These are phyloP conservation scores for Ascodesmis nigricans DNA, from an alignment of 495 filamentous ascomycete species.

Conservation along the genomic window DNA sequence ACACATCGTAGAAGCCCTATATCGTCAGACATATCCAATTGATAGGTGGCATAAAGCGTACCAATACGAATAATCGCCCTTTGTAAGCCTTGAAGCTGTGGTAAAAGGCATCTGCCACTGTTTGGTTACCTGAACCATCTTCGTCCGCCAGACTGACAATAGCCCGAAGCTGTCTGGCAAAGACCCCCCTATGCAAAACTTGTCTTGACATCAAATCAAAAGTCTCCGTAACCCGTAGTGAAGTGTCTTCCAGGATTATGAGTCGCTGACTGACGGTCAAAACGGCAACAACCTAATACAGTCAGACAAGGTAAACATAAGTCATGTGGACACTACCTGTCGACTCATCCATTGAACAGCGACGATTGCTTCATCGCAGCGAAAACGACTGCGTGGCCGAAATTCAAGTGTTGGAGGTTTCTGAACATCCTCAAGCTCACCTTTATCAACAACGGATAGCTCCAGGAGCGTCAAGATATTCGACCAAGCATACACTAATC, in stretches of 20 bases:
- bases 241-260: conserved; percentile 73
- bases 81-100: conserved; percentile 96
- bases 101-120: conserved; percentile 90
- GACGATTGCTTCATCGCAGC: conserved; percentile 83
- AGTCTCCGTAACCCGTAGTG: conserved; percentile 74
- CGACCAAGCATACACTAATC: conserved; percentile 96
- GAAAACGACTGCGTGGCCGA: conserved; percentile 68
- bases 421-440: conserved; percentile 40
- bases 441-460: conserved; percentile 37
- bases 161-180: conserved; percentile 57
- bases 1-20: conserved; percentile 65
- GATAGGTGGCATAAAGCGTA: conserved; percentile 4
- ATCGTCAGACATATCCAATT: too few relatives aligned
- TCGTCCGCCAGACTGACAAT: conserved; percentile 79
- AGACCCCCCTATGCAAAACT: conserved; percentile 75
- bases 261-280: conserved; percentile 84
- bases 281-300: conserved; percentile 41
- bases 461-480: conserved; percentile 85
- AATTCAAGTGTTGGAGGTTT: conserved; percentile 61
- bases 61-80: conserved; percentile 67
- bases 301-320: conserved; percentile 8
- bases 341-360: conserved; percentile 92
- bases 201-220: conserved; percentile 82
- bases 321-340: conserved; percentile 29
- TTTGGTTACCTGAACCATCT: conserved; percentile 72